These are phyloP conservation scores for Boletus subcaerulescens DNA, from an alignment of 768 basidiomycete species.

Conservation along the genomic window DNA sequence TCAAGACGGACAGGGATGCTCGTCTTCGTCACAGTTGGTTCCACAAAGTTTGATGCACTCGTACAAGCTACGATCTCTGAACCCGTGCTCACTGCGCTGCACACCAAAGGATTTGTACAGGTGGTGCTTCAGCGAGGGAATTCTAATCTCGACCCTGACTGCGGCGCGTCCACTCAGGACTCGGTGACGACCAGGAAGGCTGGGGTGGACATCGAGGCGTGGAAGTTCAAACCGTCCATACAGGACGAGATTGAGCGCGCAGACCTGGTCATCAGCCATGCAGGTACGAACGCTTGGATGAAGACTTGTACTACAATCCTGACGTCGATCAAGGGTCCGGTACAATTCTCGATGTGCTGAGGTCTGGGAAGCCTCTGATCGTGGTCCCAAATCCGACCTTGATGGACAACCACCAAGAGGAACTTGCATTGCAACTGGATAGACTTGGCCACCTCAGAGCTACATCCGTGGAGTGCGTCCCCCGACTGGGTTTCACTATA, in stretches of 20 bases:
- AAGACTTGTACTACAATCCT: neutral
- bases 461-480: slow-evolving; percentile 55
- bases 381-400: slow-evolving; percentile 87
- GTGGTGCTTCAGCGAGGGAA: slow-evolving; percentile 80
- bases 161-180: slow-evolving; percentile 13
- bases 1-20: slow-evolving; percentile 17
- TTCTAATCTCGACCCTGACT: slow-evolving; percentile 43
- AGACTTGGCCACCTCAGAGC: slow-evolving; percentile 55
- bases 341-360: slow-evolving; percentile 86
- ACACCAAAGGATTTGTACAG: slow-evolving; percentile 50
- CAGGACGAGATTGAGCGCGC: slow-evolving; percentile 59
- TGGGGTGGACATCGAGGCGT: slow-evolving; percentile 58
- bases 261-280: slow-evolving; percentile 89
- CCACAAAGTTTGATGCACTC: slow-evolving; percentile 80
- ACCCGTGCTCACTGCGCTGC: slow-evolving; percentile 55
- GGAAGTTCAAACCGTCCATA: slow-evolving; percentile 74
- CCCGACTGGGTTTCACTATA: neutral
- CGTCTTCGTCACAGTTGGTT: slow-evolving; percentile 85
- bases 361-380: slow-evolving; percentile 72
- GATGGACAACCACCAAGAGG: slow-evolving; percentile 90
- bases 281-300: slow-evolving; percentile 52
- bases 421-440: slow-evolving; percentile 72
- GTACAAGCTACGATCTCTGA: slow-evolving; percentile 57
- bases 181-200: slow-evolving; percentile 21
- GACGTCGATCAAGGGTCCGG: slow-evolving; percentile 67